Percentiles rank a stretch among this genome's conserved stretches.
phyloP scores from a whole-genome alignment of 2,329 filamentous ascomycete species.

The Hymenoscyphus albidus region DNA sequence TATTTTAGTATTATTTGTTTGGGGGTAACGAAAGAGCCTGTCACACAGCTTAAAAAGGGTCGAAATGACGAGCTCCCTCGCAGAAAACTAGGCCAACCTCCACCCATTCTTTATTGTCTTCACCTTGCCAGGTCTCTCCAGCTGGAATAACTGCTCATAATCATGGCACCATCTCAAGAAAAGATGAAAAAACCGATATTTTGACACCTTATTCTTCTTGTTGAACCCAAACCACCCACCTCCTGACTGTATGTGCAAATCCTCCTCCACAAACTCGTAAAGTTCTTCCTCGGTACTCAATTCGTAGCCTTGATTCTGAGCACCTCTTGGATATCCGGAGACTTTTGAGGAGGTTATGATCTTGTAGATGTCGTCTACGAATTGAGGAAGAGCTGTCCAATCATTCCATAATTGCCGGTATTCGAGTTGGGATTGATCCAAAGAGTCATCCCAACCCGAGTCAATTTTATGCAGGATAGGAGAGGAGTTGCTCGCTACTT shows the following conservation, averaged over 20 bases:
- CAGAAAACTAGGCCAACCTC: not conserved
- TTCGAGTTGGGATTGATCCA: not conserved
- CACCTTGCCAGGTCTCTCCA: not conserved
- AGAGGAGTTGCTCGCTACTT: not conserved
- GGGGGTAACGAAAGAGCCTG: too few relatives aligned
- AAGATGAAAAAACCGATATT: slow-evolving; percentile 4
- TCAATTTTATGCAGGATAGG: not conserved
- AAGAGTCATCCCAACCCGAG: not conserved
- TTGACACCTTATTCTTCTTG: not conserved
- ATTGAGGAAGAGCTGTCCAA: not conserved
- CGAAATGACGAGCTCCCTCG: too few relatives aligned
- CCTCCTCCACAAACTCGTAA: not conserved
- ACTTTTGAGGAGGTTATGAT: not conserved
- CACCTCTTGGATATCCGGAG: not conserved
- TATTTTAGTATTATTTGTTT: too few relatives aligned
- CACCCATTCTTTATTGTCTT: not conserved
- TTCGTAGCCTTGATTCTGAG: not conserved
- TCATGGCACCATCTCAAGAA: slow-evolving; percentile 9
- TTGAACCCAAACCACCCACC: not conserved
- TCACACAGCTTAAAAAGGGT: too few relatives aligned
- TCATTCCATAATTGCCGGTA: not conserved
- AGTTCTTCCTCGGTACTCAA: not conserved
- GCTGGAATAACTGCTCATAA: not conserved
- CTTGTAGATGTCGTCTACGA: slow-evolving; percentile 1
- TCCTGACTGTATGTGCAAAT: not conserved